Conservation (phyloP, 495 filamentous ascomycete genomes). For the Xylaria longipes region DNA sequence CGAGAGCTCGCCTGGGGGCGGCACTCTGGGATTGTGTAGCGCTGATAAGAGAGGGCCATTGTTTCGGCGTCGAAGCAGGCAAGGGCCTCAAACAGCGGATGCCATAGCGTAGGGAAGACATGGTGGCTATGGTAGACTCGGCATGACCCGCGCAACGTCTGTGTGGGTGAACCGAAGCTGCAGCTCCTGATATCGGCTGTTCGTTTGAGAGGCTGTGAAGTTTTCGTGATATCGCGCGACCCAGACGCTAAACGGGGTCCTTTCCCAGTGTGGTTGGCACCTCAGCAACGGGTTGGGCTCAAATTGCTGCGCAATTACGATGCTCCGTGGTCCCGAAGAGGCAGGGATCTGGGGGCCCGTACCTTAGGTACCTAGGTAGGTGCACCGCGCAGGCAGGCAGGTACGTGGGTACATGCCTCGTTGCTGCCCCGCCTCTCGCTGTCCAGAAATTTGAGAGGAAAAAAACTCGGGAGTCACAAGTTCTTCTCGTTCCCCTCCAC, state of each 20-base stretch:
- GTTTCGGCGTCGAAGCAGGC: constrained; percentile 27
- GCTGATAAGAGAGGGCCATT: constrained; percentile 27
- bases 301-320: constrained; percentile 25
- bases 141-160: constrained; percentile 31
- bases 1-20: constrained; percentile 27
- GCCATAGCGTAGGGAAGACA: constrained; percentile 40
- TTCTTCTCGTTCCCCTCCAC: constrained; percentile 42
- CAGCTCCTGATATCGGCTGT: constrained; percentile 1
- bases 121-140: constrained; percentile 36
- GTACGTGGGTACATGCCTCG: constrained; percentile 19
- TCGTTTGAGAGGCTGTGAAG: constrained; percentile 17
- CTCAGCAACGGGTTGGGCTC: background rate
- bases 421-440: constrained; percentile 39
- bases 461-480: constrained; percentile 26
- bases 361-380: too few species aligned
- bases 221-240: constrained; percentile 10
- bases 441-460: constrained; percentile 37
- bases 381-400: background rate
- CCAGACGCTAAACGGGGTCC: background rate
- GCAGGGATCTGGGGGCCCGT: background rate
- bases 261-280: background rate
- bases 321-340: constrained; percentile 22
- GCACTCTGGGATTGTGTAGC: constrained; percentile 23
- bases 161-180: background rate
- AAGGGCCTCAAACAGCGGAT: constrained; percentile 40